Conservation (phyloP, 2,329 filamentous ascomycete species). For the Proliferodiscus dingleyae region DNA sequence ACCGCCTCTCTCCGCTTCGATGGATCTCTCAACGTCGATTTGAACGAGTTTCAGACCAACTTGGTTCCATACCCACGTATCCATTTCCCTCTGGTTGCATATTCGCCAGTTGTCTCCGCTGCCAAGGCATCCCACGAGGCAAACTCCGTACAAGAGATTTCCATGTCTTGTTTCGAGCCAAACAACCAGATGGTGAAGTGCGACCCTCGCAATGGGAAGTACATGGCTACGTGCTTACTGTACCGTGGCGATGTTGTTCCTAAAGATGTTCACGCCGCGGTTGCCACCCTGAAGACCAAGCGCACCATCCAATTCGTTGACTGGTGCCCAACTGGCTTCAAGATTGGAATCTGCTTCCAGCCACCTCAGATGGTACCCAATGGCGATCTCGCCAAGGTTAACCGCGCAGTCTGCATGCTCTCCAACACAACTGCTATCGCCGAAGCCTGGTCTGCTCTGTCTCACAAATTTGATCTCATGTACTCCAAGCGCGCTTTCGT, state of each 20-base stretch:
- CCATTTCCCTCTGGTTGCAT: slow-evolving; percentile 97
- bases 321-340: slow-evolving; percentile 99
- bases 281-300: slow-evolving; percentile 98
- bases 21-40: slow-evolving; percentile 96
- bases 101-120: slow-evolving; percentile 88
- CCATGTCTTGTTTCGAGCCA: slow-evolving; percentile 98
- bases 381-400: slow-evolving; percentile 95
- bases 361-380: slow-evolving; percentile 93
- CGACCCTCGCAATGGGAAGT: slow-evolving; percentile 97
- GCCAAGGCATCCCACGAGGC: slow-evolving; percentile 96
- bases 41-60: slow-evolving; percentile 99
- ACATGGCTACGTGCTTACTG: slow-evolving; percentile 97
- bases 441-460: slow-evolving; percentile 95
- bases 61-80: slow-evolving; percentile 98
- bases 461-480: slow-evolving; percentile 99
- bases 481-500: slow-evolving; percentile 99
- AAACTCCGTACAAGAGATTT: slow-evolving; percentile 98
- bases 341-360: slow-evolving; percentile 99
- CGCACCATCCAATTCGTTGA: slow-evolving; percentile 98
- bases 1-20: slow-evolving; percentile 98
- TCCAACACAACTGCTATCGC: slow-evolving; percentile 98
- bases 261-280: slow-evolving; percentile 88
- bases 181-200: slow-evolving; percentile 99
- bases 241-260: slow-evolving; percentile 98
- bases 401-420: slow-evolving; percentile 98